Base-by-base conservation (phyloP, 805 yeast genomes). In the Lipomyces oligophaga region DNA sequence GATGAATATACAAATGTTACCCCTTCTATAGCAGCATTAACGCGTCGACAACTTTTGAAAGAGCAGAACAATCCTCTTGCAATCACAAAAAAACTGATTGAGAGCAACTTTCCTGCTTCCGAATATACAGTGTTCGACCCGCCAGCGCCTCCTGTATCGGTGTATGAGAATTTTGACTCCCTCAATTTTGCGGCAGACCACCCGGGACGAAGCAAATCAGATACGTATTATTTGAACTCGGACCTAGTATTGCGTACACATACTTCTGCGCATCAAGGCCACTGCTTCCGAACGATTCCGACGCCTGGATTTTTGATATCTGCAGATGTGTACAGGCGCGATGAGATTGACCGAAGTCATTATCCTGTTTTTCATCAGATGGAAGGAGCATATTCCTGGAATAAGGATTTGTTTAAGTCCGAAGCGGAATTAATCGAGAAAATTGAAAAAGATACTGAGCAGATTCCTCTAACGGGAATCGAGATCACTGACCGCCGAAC, bases 351-450 rank as follows among this genome's bases (percentile, higher is more conserved):
- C 66, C 75, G 85, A 55, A 88, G 97, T 0, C 98, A 93, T 65
- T 93, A 93, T 63, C 97, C 98, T 1, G 97, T 85, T 0, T 93
- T 93, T 68, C 97, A 93, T 61, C 98, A 93, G 66, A 79, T 93
- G 87, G 98, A 93, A 67, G 98, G 97, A 38, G 97, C 96, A 2
- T 71, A 93, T 49, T 65, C 82, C 2, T 93, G 97, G 97, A 69
- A 77, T 5, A 70, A 82, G 43, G 63, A 66, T 10, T 74, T 71
- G 2, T 65, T 60, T 25, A 60, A 58, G 1, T 11, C 41, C 10
- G 44, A 35, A 25, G 60, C 60, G 3, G 63, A 63, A 3, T 66
- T 80, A 21, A 60, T 75, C 3, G 69, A 65, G 0, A 68, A 74
- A 52, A 69, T 85, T 11, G 67, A 73, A 43, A 52, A 60, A 1